phyloP scores from a whole-genome alignment of 2,329 filamentous ascomycete species.

The Blastomyces parvus region DNA sequence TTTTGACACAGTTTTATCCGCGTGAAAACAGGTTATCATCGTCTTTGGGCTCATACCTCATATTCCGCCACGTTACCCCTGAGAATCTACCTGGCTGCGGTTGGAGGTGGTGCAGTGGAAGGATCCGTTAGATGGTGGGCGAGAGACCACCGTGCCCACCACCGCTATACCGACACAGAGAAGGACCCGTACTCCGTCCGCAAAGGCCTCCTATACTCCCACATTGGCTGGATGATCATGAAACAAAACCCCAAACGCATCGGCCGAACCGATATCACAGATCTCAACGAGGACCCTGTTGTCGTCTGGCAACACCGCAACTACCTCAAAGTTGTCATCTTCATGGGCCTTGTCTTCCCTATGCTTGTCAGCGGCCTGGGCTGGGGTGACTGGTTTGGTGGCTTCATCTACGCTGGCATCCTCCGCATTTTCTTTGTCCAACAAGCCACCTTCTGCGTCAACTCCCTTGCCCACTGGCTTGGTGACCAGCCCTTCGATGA shows the following conservation, averaged over 20 bases:
- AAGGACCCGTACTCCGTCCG: conserved; percentile 87
- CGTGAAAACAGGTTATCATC: conserved; percentile 53
- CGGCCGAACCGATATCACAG: conserved; percentile 78
- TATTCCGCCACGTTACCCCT: conserved; percentile 70
- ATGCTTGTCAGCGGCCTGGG: conserved; percentile 64
- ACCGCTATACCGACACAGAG: conserved; percentile 85
- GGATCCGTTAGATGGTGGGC: conserved; percentile 87
- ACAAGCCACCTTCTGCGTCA: conserved; percentile 89
- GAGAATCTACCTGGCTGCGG: conserved; percentile 70
- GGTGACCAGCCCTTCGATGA: conserved; percentile 89
- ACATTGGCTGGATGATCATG: conserved; percentile 86
- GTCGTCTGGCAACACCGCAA: conserved; percentile 83
- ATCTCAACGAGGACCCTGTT: conserved; percentile 75
- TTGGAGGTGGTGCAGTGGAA: conserved; percentile 74
- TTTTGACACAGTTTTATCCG: conserved; percentile 1
- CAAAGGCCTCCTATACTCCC: conserved; percentile 76
- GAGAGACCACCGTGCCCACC: conserved; percentile 75
- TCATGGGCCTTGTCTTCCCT: conserved; percentile 69
- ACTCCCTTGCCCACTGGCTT: conserved; percentile 83
- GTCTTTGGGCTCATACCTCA: conserved; percentile 77
- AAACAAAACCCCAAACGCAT: conserved; percentile 88
- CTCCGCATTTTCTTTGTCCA: conserved; percentile 83
- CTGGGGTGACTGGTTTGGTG: conserved; percentile 74
- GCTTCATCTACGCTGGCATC: conserved; percentile 76
- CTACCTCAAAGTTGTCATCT: conserved; percentile 69